Evolutionary conservation across 352 stramenopile genomes (phyloP), one percentile per base, ranked within the genome.

Genomic region (Thalassiosira livingstoniorum): DNA sequence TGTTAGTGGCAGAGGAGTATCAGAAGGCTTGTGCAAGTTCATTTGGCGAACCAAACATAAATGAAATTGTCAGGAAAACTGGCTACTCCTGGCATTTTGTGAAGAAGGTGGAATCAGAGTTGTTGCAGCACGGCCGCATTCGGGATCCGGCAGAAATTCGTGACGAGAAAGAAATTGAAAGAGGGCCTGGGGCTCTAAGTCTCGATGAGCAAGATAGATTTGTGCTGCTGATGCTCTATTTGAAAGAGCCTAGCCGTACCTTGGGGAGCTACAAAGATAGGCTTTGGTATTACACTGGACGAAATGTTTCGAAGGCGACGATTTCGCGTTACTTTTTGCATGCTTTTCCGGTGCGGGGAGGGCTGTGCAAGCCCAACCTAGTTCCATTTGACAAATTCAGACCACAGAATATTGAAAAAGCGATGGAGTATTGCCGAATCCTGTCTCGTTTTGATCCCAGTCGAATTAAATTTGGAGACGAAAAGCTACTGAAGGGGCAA

Each of bases 351-450:
- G 34, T 51, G 39, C 25, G 11, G 18, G 55, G 10, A 18, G 45
- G 27, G 21, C 31, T 79, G 3, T 3, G n/a, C 5, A 69, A 61
- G 58, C 70, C 70, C 23, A 79, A 71, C 55, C 43, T 79, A 23
- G 45, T 71, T 32, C 58, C 70, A n/a, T 70, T 65, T 42, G 70
- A 79, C 29, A 79, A 79, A 21, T 79, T 79, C 37, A 23, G 45
- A 13, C 57, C 58, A 21, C 39, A 69, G 13, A 79, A 79, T 43
- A 13, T 34, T 18, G 23, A 39, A 18, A 58, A 51, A n/a, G 69
- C 69, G n/a, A 31, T 65, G 25, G 60, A 80, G 23, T 73, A 73
- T 61, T 21, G 65, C 1, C 11, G 34, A 35, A 64, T 80, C 11
- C 2, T 80, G 13, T 29, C 3, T 39, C 13, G n/a, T 5, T 25